Base-by-base conservation (phyloP, 2,329 filamentous ascomycete species). In the Aspergillus versicolor region DNA sequence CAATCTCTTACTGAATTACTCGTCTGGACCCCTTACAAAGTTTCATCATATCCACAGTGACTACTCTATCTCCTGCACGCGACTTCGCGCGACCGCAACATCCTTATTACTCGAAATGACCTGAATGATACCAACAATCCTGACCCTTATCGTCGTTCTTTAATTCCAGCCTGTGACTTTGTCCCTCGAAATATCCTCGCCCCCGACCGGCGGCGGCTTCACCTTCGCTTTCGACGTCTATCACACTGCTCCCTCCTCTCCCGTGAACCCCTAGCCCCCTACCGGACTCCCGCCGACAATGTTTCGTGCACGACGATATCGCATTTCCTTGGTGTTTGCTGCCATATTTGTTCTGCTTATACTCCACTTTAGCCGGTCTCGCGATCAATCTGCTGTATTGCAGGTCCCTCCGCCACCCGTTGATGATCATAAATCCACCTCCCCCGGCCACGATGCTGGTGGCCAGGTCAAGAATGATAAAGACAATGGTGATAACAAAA, bases 301-400 rank as follows among this genome's bases (percentile, higher is more conserved):
- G 79, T 69, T 80, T 65, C 77, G 77, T 53, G 65, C 78, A 59
- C 79, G 79, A 52, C 76, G 79, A 62, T 81, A 81, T 64, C 75
- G 79, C 56, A 65, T 77, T 34, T 77, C 79, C 54, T 61, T 81
- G 52, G 62, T 77, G 38, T 77, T 81, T 55, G 76, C 77, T 32
- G 67, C 75, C 53, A 67, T 78, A 54, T 68, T 75, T 17, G 62
- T 78, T 40, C 66, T 79, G 41, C 67, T 78, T 3, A 69, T 85
- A 52, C 78, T 84, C 64, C 80, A 81, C 62, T 83, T 84, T 61
- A 71, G 75, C 34, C 73, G 73, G 48, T 76, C 80, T 57, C 74
- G 73, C 57, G 70, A 77, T 54, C 77, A 57, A 27, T 37, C 34
- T 19, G 50, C 45, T 15, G 40, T 54, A 12, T 49, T 54, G 22